Base-by-base conservation (phyloP, 805 yeast genomes). In the Spathaspora sp. region DNA sequence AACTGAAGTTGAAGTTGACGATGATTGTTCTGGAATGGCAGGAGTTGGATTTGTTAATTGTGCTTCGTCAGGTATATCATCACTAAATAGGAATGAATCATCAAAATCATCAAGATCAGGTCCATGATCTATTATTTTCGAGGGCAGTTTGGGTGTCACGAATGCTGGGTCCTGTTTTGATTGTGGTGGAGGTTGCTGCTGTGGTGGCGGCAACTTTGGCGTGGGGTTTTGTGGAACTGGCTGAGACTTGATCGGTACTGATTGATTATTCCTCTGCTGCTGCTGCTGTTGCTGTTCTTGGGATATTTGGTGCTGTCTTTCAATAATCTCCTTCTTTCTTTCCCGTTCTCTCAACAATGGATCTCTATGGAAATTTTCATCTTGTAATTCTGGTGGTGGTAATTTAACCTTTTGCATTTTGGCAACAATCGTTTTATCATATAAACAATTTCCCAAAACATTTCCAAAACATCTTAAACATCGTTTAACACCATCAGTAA, bases 401-500 rank as follows among this genome's bases (percentile, higher is more conserved):
- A 64, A 61, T 17, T 66, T 67, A 44, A 80, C 75, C 50, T 76
- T 74, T 45, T 75, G 71, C 50, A 83, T 74, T 52, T 78, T 72
- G 39, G 76, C 75, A 42, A 86, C 64, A 52, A 83, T 85, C 48
- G 81, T 82, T 59, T 85, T 85, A 63, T 88, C 96, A 60, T 88
- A 88, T n/a, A 88, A 76, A 67, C 96, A 88, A 60, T 88, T 88
- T 0, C 96, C 96, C 61, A 88, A 68, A 0, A 88, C 84, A 57
- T 85, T 81, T 39, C 96, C 96, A 61, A 90, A 89, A 56, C 86
- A 84, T 55, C 96, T 73, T 49, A 92, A 72, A 12, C 93, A 85
- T 47, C 94, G 74, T 67, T 90, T 91, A 52, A 87, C 68, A 0
- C 88, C 97, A 65, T 88, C 92, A 0, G 92, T 87, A n/a, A 86